Evolutionary conservation across 441 rosid species (phyloP), one percentile per base, ranked within the genome.

Genomic region (Adansonia rubrostipa): DNA sequence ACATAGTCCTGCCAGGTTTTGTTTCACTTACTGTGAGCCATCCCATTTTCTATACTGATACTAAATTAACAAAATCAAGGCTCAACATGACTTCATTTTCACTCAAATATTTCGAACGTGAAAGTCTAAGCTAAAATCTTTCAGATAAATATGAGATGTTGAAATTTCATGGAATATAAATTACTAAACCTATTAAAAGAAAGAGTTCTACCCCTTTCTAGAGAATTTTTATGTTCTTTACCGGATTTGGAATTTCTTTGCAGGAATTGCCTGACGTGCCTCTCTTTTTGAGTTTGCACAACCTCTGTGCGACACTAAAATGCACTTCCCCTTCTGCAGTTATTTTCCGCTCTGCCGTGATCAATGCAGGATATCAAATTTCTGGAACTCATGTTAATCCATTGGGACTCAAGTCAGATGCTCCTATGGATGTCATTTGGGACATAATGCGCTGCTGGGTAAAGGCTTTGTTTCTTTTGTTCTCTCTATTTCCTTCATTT

Each of bases 401-500:
- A 0, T 84, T 96, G 6, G 99, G 98, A 80, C 85, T 93, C 51
- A 96, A 96, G 82, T 90, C 98, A 47, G 96, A 96, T 88, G 98
- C 98, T 73, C 97, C 99, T 17, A 96, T 96, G 98, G 89, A 91
- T 71, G 91, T 94, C 65, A 91, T 96, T 70, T 96, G 99, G 98
- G 98, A 96, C 85, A 96, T 94, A 66, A 94, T 96, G 98, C 97
- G 98, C 66, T 92, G 97, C 88, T 96, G 99, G 98, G 99, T 94
- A 91, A 89, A 86, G 66, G 77, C 42, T n/a, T n/a, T n/a, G n/a
- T n/a, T 78, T 5, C 19, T 76, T 53, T 33, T 15, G 2, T 24
- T 53, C 20, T 28, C 64, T 47, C 42, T 9, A 40, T 63, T 36
- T 9, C 51, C 42, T 24, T 2, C 19, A 13, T 14, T 70, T 24